Evolutionary conservation across 108 stramenopile genomes (phyloP), one percentile per base, ranked within the genome.

Genomic region (Fistulifera pelliculosa): DNA sequence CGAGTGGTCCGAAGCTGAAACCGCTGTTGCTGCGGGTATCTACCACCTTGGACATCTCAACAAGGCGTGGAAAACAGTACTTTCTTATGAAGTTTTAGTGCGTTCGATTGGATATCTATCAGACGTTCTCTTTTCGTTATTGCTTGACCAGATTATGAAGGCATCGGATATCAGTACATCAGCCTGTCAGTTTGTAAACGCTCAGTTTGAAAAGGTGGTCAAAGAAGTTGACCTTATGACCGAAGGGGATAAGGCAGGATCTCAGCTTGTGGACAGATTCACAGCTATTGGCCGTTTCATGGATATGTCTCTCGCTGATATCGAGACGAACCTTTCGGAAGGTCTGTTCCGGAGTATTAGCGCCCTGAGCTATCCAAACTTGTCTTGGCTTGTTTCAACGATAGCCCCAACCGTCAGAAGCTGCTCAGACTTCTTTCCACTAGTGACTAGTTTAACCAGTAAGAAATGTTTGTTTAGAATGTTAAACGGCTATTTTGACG

Each of bases 1-100:
- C 17, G 88, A 90, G 58, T 91, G 83, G 83, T 76, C 79, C 41
- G 89, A 91, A 35, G 89, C 85, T 17, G 89, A 91, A 54, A 78
- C 79, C 2, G 85, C 85, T 1, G 52, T 91, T 40, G 63, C 69
- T 16, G 81, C 83, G 19, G 83, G 78, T 4, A 41, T 79, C 7
- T 80, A 83, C 51, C 89, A 91, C 52, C 54, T 87, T 26, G 71
- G 68, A 12, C 85, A 91, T 57, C 56, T 91, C 27, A 65, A 69
- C 27, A 71, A 79, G 49, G 59, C 76, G 2, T 91, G 89, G 89
- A 76, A 69, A 41, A 65, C 67, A 8, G 68, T 87, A 17, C 62
- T 91, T 0, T 66, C 82, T 5, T 57, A 68, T 16, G 54, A 68
- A 17, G 64, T 85, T 1, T 81, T 85, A 59, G 41, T 54, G 27